Evolutionary conservation across 106 monocot genomes (phyloP), one percentile per base, ranked within the genome.

Genomic region (Dactylorhiza incarnata): DNA sequence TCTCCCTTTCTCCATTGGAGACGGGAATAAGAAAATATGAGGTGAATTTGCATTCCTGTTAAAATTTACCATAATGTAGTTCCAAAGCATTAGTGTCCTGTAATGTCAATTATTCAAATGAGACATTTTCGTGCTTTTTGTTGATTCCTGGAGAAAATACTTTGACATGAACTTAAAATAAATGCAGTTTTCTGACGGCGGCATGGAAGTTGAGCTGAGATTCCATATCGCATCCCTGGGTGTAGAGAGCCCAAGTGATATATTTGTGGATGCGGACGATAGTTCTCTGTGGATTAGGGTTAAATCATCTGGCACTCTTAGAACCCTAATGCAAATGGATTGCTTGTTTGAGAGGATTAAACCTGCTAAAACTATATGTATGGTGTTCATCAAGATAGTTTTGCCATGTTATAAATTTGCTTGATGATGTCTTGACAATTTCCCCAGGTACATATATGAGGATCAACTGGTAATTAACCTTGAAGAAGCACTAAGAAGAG

Each of bases 301-400:
- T 72, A 89, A 88, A 77, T 69, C 77, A 17, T 78, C 85, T 62
- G 89, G 83, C 9, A 84, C 84, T 73, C 74, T 91, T 20, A 54
- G 76, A 62, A 91, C 91, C 51, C 74, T 93, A 63, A 80, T 91
- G 81, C 84, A 93, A 50, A 58, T 77, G 5, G 76, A 68, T 80
- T 52, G 45, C 58, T 76, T 97, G 8, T 97, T 86, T 81, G 91
- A 85, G 24, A 90, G 76, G 77, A 84, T 93, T 73, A 97, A 93
- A 83, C 81, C 89, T 72, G 85, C 85, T 45, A 93, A 97, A 83
- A 93, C 93, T n/a, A 93, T 93, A 87, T 96, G 96, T 93, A 93
- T 72, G 6, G 82, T 86, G 46, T 49, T 7, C 29, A 69, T 47
- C 45, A 15, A 68, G 45, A 45, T 37, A n/a, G n/a, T n/a, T n/a